A percentile compares a stretch with the other conserved stretches of the same genome.
Evolutionary conservation across 495 filamentous ascomycete species (phyloP).

Genomic region (Trypethelium eluteriae): DNA sequence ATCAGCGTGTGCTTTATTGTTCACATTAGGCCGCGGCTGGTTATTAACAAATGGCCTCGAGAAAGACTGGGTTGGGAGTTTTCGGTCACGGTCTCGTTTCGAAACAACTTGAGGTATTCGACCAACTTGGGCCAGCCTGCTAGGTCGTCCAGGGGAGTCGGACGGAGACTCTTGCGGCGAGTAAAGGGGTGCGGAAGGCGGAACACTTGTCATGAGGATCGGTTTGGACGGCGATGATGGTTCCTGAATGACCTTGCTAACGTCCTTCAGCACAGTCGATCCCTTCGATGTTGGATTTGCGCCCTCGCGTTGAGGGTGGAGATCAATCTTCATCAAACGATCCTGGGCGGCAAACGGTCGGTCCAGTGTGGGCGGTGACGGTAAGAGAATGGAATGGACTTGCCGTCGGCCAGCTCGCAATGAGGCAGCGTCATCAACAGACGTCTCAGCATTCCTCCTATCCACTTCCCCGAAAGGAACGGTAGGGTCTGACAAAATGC

Average conservation of each 20-base stretch:
- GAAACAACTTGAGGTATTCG: constrained; percentile 85
- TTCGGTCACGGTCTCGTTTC: constrained; percentile 57
- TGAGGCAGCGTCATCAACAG: constrained; percentile 15
- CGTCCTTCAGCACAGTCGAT: background rate
- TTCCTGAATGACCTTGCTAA: constrained; percentile 3
- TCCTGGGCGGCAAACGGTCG: background rate
- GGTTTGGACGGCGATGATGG: constrained; percentile 10
- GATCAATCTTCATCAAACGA: background rate
- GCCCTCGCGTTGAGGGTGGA: background rate
- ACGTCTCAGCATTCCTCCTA: constrained; percentile 15
- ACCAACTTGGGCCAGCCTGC: constrained; percentile 67
- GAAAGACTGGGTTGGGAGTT: constrained; percentile 70
- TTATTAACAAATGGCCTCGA: constrained; percentile 65
- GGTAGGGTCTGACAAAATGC: background rate
- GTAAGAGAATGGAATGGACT: constrained; percentile 19
- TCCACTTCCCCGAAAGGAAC: constrained; percentile 13
- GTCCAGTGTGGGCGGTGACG: constrained; percentile 18
- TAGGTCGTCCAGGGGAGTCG: constrained; percentile 25
- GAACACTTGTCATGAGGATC: background rate
- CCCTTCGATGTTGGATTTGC: background rate
- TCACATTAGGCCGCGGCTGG: constrained; percentile 37
- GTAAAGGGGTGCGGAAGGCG: constrained; percentile 25
- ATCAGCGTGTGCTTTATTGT: constrained; percentile 15
- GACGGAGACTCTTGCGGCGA: constrained; percentile 29
- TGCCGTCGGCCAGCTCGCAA: background rate